Base-by-base conservation (phyloP, 129 eudicot species). In the Pulicaria dysenterica region DNA sequence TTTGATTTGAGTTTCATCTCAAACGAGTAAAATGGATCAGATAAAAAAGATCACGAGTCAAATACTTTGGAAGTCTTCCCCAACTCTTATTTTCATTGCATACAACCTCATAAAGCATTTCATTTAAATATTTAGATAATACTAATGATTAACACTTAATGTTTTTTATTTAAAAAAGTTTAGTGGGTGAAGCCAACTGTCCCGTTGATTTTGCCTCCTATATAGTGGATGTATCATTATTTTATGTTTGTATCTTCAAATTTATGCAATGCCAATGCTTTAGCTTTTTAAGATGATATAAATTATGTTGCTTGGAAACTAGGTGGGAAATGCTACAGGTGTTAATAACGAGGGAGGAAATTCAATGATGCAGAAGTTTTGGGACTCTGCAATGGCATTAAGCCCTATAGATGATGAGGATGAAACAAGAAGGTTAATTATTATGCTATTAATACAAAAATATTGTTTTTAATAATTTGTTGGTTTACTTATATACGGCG, bases 371-470 rank as follows among this genome's bases (percentile, higher is more conserved):
- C 97, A 95, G 80, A 90, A 84, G 60, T 95, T 95, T 83, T 95
- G 97, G 99, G 97, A 90, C 83, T 90, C 98, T 73, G 96, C 97
- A n/a, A 86, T 90, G 97, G 89, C 80, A 58, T 72, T 85, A 72
- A 39, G 82, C 83, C 95, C 96, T 31, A 53, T 51, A 42, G 96
- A 90, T 7, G 81, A 77, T 19, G 91, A 92, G 5, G 98, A 89
- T 9, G 98, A 94, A 11, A 82, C 86, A 53, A 80, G 86, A 48
- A 94, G 98, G 98, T 94, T 76, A 58, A 39, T 44, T 36, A 9
- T 43, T 43, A 70, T 56, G 51, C 15, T 24, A 5, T 64, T 50
- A 10, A 16, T 47, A 45, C 9, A 16, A 63, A 12, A 7, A 15
- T 56, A 48, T 4, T 55, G 7, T 42, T 41, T 56, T 38, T 7